Base-by-base conservation (phyloP, 805 yeast species). In the Metschnikowia peoriensis region DNA sequence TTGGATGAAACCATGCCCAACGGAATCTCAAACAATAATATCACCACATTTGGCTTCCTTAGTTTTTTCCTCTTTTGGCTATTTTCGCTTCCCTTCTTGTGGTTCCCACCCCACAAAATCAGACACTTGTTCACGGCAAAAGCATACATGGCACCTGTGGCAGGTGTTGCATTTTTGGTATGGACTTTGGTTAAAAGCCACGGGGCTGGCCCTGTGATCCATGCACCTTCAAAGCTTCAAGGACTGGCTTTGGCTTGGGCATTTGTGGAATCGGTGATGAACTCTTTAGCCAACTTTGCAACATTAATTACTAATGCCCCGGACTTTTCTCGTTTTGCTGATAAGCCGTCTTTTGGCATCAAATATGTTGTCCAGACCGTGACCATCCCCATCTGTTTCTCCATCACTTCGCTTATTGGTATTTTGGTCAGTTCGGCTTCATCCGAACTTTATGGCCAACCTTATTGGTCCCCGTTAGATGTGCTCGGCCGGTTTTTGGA, bases 271-370 rank as follows among this genome's bases (percentile, higher is more conserved):
- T 81, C 92, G 6, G 76, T 84, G 35, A 88, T 91, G 96, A 86
- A 84, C 69, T 79, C 91, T 17, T 72, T 90, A 55, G 88, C 96
- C 28, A 90, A 89, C 70, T 90, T 90, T 65, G 94, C 96, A 6
- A 87, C 97, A 14, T 78, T 90, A 62, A 87, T 91, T 63, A 80
- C 88, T 49, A 90, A 90, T 70, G 88, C 94, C 12, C 96, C 97
- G 1, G 97, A 90, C 74, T 90, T 90, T 69, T 79, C 96, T 28
- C 82, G 97, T 68, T 86, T 89, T 71, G 87, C 96, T 9, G 79
- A 76, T 56, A 70, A 65, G 52, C 73, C 75, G 10, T 62, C 73
- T 6, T 71, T 70, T 50, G 61, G 68, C 38, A 68, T 74, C 66
- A 73, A 73, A 55, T 73, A 73, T 51, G 56, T 72, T 46, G 76